Base-by-base conservation (phyloP, 441 rosid genomes). In the Hura crepitans region DNA sequence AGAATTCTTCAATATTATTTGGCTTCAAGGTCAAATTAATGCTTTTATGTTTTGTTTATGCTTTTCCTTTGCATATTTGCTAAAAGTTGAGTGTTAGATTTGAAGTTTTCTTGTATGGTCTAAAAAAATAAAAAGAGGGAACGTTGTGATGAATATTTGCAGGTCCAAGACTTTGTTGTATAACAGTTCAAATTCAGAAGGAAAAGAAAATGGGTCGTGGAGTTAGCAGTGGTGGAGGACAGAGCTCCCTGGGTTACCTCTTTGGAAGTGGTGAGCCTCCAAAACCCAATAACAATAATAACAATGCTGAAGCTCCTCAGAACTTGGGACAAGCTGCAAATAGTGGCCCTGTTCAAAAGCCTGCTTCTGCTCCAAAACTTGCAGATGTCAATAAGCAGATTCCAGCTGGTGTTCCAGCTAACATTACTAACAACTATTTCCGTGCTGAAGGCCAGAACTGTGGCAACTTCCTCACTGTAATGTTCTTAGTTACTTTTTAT, bases 171-270 rank as follows among this genome's bases (percentile, higher is more conserved):
- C 11, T 23, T 37, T 62, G 14, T 25, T 60, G 23, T 14, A n/a
- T 47, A 56, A 35, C 1, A 9, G 30, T 42, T 62, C n/a, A n/a
- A 39, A 33, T 15, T n/a, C n/a, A n/a, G n/a, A n/a, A n/a, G n/a
- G n/a, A 7, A 10, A 10, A 51, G 50, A 72, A 20, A 22, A 87
- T 87, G 92, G 87, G 89, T 64, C 87, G 88, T 62, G 92, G 89
- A 68, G 88, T 85, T 20, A 84, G 92, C 75, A 70, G 78, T 45
- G 89, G 89, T 57, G 92, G 89, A 37, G 92, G 92, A 49, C 89
- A 82, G 79, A 87, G 92, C 71, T 87, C 89, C 28, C 68, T 87
- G 82, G 86, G 85, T 20, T 84, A 85, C 79, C 87, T 87, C 64
- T 85, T 87, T 50, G 89, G 89, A 39, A 42, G 84, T 35, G 89